Percentiles rank a stretch among this genome's conserved stretches.
phyloP scores from a whole-genome alignment of 345 rosid genomes.

The Eucalyptus victrix region DNA sequence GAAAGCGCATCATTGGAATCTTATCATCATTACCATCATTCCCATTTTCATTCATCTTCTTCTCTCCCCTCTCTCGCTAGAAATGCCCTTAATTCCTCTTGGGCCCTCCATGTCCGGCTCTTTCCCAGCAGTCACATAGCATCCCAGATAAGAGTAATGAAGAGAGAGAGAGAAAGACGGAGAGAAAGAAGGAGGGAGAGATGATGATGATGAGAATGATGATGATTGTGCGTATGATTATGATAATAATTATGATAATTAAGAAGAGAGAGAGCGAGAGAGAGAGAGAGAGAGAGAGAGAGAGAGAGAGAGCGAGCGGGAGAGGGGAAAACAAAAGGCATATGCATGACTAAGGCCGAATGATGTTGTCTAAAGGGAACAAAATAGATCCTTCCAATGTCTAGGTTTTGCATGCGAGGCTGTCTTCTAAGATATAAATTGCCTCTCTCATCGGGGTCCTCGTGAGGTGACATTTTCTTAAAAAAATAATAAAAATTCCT shows the following conservation, averaged over 20 bases:
- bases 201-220: background rate
- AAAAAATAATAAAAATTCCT: background rate
- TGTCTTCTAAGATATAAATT: background rate
- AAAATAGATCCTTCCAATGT: conserved; percentile 6
- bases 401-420: background rate
- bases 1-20: background rate
- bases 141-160: conserved; percentile 15
- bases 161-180: background rate
- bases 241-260: conserved; percentile 4
- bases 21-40: background rate
- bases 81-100: background rate
- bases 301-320: background rate
- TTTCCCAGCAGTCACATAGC: conserved; percentile 14
- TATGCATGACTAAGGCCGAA: background rate
- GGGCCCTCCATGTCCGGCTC: conserved; percentile 9
- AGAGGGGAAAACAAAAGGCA: background rate
- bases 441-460: background rate
- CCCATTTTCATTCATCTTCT: background rate
- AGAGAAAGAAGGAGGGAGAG: background rate
- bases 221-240: background rate
- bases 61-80: background rate
- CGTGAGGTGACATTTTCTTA: background rate
- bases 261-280: background rate
- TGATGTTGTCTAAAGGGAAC: conserved; percentile 15
- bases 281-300: background rate